These are phyloP conservation scores for Schwanniomyces polymorphus DNA, from an alignment of 805 yeast species.

Conservation along the genomic window DNA sequence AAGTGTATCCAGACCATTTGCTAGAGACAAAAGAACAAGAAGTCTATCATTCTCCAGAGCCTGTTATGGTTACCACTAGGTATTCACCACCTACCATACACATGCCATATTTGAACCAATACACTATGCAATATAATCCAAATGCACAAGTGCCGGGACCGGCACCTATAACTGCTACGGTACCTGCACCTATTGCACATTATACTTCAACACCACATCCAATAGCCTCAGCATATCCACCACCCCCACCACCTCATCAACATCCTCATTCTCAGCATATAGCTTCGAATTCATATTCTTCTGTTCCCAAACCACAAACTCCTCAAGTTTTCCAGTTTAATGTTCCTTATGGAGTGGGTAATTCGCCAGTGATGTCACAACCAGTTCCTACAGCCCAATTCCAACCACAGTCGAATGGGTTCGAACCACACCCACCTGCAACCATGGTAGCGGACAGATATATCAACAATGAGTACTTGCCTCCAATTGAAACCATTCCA, in stretches of 20 bases:
- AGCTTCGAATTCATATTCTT: background rate
- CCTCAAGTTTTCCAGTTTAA: background rate
- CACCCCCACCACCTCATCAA: constrained; percentile 3
- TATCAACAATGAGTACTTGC: background rate
- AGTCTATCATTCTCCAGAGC: constrained; percentile 17
- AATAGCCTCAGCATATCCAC: background rate
- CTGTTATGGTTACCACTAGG: constrained; percentile 32
- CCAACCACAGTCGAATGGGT: background rate
- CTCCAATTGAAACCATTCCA: background rate
- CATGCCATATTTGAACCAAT: constrained; percentile 3
- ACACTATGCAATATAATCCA: background rate
- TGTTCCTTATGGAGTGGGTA: background rate
- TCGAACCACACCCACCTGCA: background rate
- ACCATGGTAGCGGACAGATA: background rate
- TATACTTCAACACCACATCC: background rate
- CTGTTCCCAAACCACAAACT: background rate
- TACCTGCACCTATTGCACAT: constrained; percentile 1
- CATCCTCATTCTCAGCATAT: background rate
- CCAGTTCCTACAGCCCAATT: background rate
- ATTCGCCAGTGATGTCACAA: background rate
- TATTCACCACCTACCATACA: constrained; percentile 27
- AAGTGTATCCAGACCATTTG: constrained; percentile 22
- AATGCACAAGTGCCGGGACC: background rate
- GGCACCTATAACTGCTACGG: background rate
- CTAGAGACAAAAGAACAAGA: constrained; percentile 36